Evolutionary conservation across 139 green algal species (phyloP).

Genomic region (Diplosphaera chodatii): DNA sequence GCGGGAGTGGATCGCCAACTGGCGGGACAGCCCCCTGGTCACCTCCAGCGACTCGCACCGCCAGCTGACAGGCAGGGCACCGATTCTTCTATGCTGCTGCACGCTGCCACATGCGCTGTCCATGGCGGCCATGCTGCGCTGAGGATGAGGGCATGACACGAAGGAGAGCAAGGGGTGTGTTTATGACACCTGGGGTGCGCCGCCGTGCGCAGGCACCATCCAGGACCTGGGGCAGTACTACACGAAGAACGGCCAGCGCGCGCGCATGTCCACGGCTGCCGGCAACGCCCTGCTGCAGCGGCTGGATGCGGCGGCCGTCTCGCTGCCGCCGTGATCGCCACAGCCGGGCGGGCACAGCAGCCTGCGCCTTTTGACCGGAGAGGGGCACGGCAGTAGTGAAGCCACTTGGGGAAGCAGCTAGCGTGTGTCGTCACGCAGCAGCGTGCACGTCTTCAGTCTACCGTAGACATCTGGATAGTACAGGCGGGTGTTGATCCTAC

Average conservation of each 20-base stretch:
- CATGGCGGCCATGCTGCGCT: too few species aligned
- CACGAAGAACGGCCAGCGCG: background rate
- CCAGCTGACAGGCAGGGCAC: constrained; percentile 18
- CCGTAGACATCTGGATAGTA: too few species aligned
- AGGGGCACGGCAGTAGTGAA: too few species aligned
- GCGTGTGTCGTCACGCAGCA: too few species aligned
- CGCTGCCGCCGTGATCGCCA: background rate
- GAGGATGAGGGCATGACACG: too few species aligned
- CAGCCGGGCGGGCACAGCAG: too few species aligned
- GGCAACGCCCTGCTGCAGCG: background rate
- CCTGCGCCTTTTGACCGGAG: too few species aligned
- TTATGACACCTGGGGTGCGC: too few species aligned
- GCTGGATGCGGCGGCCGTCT: background rate
- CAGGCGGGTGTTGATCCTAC: too few species aligned
- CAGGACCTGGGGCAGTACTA: background rate
- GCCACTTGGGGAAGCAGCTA: too few species aligned
- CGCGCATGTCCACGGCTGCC: background rate
- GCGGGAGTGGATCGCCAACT: constrained; percentile 38
- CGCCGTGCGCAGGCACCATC: background rate
- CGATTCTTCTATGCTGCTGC: background rate
- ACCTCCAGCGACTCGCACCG: constrained; percentile 20
- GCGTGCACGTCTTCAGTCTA: too few species aligned
- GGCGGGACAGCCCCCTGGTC: constrained; percentile 32
- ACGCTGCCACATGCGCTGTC: background rate
- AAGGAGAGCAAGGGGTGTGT: background rate